Base-by-base conservation (phyloP, 2,329 filamentous ascomycete species). In the Cadophora luteo-olivacea region DNA sequence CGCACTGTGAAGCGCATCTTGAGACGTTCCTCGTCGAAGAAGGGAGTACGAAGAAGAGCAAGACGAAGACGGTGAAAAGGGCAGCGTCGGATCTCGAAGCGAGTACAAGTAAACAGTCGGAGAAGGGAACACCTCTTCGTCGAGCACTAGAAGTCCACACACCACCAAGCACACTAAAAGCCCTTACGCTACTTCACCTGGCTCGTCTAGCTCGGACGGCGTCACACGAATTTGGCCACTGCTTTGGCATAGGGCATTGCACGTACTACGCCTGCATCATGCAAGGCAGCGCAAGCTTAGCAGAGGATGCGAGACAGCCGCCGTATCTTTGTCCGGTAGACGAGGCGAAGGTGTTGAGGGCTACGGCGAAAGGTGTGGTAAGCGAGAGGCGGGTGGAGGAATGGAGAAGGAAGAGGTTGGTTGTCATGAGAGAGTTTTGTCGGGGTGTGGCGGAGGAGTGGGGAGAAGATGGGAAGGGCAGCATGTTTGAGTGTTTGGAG, bases 191-290 rank as follows among this genome's bases (percentile, higher is more conserved):
- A 73, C 4, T 70, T 65, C 8, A 22, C 77, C 68, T 91, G 16
- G 83, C 82, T 11, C 82, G 85, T 12, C 77, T 87, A 2, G 87
- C 82, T 64, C 84, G 84, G 61, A 91, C 89, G 0, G 85, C 84
- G 1, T 83, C 83, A 1, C 90, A 92, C 74, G 90, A 92, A 74
- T 78, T 92, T 0, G 87, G 88, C 0, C 90, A 92, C 76, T 92
- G 89, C 74, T 84, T 92, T 48, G 87, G 86, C 0, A 81, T 92
- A 16, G 89, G 78, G 8, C 90, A 92, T 75, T 92, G 90, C 74
- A 79, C 85, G 0, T 91, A 88, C 73, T 90, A 87, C 72, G 87
- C 88, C 0, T 91, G 88, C 72, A 81, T 83, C 2, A 89, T 91
- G 88, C 88, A 91, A 75, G 83, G 85, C 4, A 88, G 86, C 0